Evolutionary conservation across 192 early-diverging fungal species (phyloP), one percentile per base, ranked within the genome.

Genomic region (Dimargaris xerosporica): DNA sequence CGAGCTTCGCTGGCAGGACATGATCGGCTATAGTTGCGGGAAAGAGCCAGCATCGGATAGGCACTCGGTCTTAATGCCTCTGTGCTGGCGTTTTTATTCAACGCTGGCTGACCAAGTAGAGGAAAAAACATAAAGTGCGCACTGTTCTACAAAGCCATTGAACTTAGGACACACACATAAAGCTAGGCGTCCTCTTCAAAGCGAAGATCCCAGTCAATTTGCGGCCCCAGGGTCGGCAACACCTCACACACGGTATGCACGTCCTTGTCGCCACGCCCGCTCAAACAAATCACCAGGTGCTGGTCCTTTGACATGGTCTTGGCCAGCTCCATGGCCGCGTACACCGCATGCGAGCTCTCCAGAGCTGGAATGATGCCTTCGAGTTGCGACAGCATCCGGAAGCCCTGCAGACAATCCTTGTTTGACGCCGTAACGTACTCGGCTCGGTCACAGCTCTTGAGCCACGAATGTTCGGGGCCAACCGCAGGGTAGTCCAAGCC

Each of bases 401-500:
- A 92, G 50, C 94, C 96, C 64, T 84, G 82, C 66, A 98, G 75
- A 11, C 90, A 85, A 65, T 96, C 81, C 6, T 75, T 79, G 64
- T 98, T 93, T 6, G 84, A 85, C 62, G 87, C 91, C 9, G 81
- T 73, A 44, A 75, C 65, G 66, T 91, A 98, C 64, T 91, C 81
- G 54, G 85, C 96, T 51, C 96, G 82, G 28, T 85, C 83, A 43
- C 78, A 80, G 65, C 89, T 86, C 73, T 91, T 88, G 65, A 99
- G 81, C 77, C 78, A 93, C 28, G 94, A 82, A 70, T 94, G 94
- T 68, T 99, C 94, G 29, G 96, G 96, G 28, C 94, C 96, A 51
- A 99, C 93, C 58, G 93, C 96, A 16, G 96, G 91, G 73, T 99
- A 99, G 76, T 96, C 92, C 48, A 99, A 77, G n/a, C 94, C 96